phyloP scores from a whole-genome alignment of 2,329 filamentous ascomycete species.

The Lithohypha guttulata region DNA sequence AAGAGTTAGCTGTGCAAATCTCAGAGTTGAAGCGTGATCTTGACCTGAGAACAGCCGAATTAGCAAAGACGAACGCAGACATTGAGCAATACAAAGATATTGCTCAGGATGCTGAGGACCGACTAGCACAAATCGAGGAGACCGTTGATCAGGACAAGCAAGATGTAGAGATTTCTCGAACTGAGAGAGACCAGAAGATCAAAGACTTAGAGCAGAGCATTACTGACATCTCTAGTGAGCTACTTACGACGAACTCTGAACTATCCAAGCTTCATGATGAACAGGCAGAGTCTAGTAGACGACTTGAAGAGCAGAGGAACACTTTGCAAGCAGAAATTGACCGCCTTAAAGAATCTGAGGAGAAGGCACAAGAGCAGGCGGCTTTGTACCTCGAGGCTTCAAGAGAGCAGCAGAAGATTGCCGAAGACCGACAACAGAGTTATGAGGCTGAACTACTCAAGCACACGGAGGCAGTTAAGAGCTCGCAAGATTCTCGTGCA shows the following conservation, averaged over 20 bases:
- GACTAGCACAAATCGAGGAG: slow-evolving; percentile 65
- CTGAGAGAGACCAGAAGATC: slow-evolving; percentile 69
- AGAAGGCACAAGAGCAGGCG: slow-evolving; percentile 66
- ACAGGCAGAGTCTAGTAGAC: slow-evolving; percentile 61
- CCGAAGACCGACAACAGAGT: slow-evolving; percentile 82
- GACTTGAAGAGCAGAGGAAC: slow-evolving; percentile 70
- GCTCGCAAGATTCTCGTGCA: slow-evolving; percentile 63
- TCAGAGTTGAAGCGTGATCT: slow-evolving; percentile 80
- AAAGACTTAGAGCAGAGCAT: slow-evolving; percentile 72
- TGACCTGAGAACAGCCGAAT: slow-evolving; percentile 66
- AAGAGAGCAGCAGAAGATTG: slow-evolving; percentile 86
- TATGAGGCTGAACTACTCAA: slow-evolving; percentile 92
- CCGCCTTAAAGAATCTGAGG: slow-evolving; percentile 72
- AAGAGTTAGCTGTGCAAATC: slow-evolving; percentile 74
- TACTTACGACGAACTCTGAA: slow-evolving; percentile 71
- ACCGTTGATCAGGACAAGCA: slow-evolving; percentile 80
- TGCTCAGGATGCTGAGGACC: slow-evolving; percentile 77
- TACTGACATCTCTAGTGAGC: slow-evolving; percentile 71
- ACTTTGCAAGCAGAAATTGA: slow-evolving; percentile 67
- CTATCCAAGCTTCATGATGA: slow-evolving; percentile 69
- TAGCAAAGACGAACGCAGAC: slow-evolving; percentile 70
- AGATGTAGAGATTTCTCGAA: slow-evolving; percentile 65
- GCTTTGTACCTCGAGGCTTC: slow-evolving; percentile 84
- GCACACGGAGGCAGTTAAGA: slow-evolving; percentile 88
- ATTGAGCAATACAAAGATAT: slow-evolving; percentile 82